Evolutionary conservation across 2,329 filamentous ascomycete genomes (phyloP), one percentile per base, ranked within the genome.

Genomic region (Penicillium sp.): DNA sequence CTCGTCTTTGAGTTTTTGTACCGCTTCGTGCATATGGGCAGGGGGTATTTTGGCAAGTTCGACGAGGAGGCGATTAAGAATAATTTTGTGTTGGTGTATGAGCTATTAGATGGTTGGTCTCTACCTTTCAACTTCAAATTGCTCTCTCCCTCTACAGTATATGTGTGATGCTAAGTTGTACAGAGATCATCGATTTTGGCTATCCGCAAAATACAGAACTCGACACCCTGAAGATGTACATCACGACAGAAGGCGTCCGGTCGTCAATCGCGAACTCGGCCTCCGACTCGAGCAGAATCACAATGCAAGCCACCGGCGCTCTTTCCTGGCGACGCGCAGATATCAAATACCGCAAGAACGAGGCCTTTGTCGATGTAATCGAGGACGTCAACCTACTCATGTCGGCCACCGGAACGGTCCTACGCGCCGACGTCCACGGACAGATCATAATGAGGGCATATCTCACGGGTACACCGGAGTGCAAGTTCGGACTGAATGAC

Each of bases 31-130:
- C 84, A 88, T 69, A 80, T 99, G 62, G 94, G 94, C 43, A 91
- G 90, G 77, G 90, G 91, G 57, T 99, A 99, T 77, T 99, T 99
- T 81, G 93, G 90, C 71, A 97, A 97, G 76, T 96, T 99, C 70
- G 94, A 99, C 70, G 94, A 99, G 81, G 94, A 99, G 78, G 92
- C 94, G 57, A 93, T 99, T 66, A 99, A 99, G 87, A 97, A 97
- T 78, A 99, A 99, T 79, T 99, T 99, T 78, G 94, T 99, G 62
- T 81, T 99, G 64, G 91, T 99, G 40, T 99, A 99, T 75, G 94
- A 99, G 81, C 83, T 99, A 57, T 79, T 99, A 56, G 94, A 99
- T 74, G 90, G 90, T 94, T 61, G 78, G 69, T 21, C 3, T 51
- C 14, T n/a, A n/a, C n/a, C n/a, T 35, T 9, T 14, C 5, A 28